Evolutionary conservation across 768 basidiomycete species (phyloP), one percentile per base, ranked within the genome.

Genomic region (Tricholoma hemisulphureum): DNA sequence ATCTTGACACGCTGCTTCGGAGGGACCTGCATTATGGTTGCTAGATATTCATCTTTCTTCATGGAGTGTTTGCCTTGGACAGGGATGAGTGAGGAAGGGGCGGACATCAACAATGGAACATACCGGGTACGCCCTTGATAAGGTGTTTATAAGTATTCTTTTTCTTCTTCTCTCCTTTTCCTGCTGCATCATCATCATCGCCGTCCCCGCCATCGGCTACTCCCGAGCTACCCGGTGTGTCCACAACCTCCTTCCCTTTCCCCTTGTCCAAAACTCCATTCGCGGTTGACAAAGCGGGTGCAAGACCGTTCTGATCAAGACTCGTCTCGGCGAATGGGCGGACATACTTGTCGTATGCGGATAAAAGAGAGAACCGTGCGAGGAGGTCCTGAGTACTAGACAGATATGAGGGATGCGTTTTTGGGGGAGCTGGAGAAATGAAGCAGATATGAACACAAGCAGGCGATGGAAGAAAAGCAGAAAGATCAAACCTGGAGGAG

Each of bases 281-380:
- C 29, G 65, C 57, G 31, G 65, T 62, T 18, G 63, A 56, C 18
- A 64, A 61, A 16, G 61, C 34, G 28, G 65, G 59, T 18, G 57
- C 45, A 2, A 61, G 34, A 18, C 64, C 62, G 32, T 54, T 63
- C 31, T 59, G 48, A 20, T 67, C 68, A 43, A 65, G 67, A 28
- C 58, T 63, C 23, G 70, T 67, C 58, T 71, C 57, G 37, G 73
- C 67, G 65, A 75, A 73, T 10, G 84, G 80, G n/a, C 86, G 80
- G 51, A 92, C 91, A 65, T 92, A 88, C 66, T 86, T 88, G 75
- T 91, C 86, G 69, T 93, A 93, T n/a, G 88, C 85, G 9, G 85
- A 64, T 51, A 85, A 79, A 26, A 93, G 83, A 51, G 82, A 76
- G 65, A 93, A 89, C 59, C 86, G 85, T 45, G 82, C 76, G 56